phyloP scores from a whole-genome alignment of 306 rosid species.

The Dryas drummondii region DNA sequence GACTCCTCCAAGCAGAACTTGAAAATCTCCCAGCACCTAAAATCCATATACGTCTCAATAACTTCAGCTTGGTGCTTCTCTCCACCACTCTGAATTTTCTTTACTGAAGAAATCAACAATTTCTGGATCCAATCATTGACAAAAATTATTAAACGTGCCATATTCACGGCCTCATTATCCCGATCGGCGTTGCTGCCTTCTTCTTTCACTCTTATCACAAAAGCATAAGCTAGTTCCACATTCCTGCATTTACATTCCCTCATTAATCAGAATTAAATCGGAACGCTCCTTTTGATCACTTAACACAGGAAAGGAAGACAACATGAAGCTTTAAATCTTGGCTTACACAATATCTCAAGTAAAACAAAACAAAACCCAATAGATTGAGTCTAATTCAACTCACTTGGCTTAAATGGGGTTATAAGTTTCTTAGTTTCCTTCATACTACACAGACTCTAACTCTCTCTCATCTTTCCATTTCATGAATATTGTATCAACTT shows the following conservation, averaged over 20 bases:
- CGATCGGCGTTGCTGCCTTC: slow-evolving; percentile 25
- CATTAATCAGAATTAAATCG: slow-evolving; percentile 4
- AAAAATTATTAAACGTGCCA: slow-evolving; percentile 53
- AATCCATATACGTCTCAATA: slow-evolving; percentile 55
- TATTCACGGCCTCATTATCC: slow-evolving; percentile 49
- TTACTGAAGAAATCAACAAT: slow-evolving; percentile 59
- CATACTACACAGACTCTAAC: background rate
- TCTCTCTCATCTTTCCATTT: background rate
- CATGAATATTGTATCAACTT: background rate
- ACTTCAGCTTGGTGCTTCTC: slow-evolving; percentile 36
- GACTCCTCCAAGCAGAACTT: slow-evolving; percentile 79
- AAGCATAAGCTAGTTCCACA: slow-evolving; percentile 59
- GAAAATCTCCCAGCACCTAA: slow-evolving; percentile 79
- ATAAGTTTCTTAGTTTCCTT: background rate
- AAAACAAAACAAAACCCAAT: background rate
- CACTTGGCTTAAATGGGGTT: background rate
- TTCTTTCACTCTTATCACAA: slow-evolving; percentile 47
- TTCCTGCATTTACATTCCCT: slow-evolving; percentile 58
- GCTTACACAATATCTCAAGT: background rate
- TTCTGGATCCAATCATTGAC: slow-evolving; percentile 79
- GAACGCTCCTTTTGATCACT: background rate
- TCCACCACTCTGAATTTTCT: slow-evolving; percentile 35
- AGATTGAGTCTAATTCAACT: background rate
- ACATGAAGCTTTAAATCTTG: background rate
- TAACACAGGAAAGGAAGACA: background rate